Conservation (phyloP, 768 basidiomycete genomes). For the Lactarius pseudohatsudake region DNA sequence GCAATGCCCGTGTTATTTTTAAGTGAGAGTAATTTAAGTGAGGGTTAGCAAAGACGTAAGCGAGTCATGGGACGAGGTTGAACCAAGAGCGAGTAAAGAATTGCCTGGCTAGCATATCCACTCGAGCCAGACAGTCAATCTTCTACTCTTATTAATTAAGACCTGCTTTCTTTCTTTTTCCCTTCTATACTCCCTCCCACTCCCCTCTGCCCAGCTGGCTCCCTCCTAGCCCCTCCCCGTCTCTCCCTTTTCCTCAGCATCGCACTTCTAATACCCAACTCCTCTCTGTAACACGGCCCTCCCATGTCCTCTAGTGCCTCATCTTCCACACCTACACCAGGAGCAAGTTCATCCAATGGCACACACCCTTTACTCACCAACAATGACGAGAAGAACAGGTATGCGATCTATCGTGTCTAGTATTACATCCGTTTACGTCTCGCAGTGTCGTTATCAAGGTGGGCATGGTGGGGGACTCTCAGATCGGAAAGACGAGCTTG, state of each 20-base stretch:
- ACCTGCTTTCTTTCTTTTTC: slow-evolving; percentile 14
- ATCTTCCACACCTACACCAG: slow-evolving; percentile 45
- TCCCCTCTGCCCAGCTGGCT: slow-evolving; percentile 7
- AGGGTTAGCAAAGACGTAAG: slow-evolving; percentile 3
- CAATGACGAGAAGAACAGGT: slow-evolving; percentile 77
- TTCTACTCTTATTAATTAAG: slow-evolving; percentile 1
- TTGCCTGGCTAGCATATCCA: slow-evolving; percentile 1
- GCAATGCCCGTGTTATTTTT: slow-evolving; percentile 13
- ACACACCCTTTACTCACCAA: slow-evolving; percentile 56
- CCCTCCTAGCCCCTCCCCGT: slow-evolving; percentile 7
- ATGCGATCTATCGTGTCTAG: slow-evolving; percentile 11
- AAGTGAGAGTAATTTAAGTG: slow-evolving; percentile 4
- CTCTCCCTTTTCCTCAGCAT: slow-evolving; percentile 15
- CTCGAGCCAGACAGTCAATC: slow-evolving; percentile 1
- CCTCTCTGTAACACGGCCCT: slow-evolving; percentile 27
- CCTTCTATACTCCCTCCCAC: slow-evolving; percentile 10
- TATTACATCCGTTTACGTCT: slow-evolving; percentile 3
- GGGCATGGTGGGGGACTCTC: slow-evolving; percentile 99
- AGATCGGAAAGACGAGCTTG: slow-evolving; percentile 98
- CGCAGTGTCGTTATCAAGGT: slow-evolving; percentile 93
- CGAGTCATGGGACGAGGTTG: slow-evolving; percentile 9
- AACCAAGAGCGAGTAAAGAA: slow-evolving; percentile 6
- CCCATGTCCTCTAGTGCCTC: slow-evolving; percentile 37
- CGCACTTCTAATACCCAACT: slow-evolving; percentile 10
- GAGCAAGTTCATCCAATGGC: slow-evolving; percentile 49